These are phyloP conservation scores for Sphenostylis stenocarpa DNA, from an alignment of 306 rosid genomes.

Conservation along the genomic window DNA sequence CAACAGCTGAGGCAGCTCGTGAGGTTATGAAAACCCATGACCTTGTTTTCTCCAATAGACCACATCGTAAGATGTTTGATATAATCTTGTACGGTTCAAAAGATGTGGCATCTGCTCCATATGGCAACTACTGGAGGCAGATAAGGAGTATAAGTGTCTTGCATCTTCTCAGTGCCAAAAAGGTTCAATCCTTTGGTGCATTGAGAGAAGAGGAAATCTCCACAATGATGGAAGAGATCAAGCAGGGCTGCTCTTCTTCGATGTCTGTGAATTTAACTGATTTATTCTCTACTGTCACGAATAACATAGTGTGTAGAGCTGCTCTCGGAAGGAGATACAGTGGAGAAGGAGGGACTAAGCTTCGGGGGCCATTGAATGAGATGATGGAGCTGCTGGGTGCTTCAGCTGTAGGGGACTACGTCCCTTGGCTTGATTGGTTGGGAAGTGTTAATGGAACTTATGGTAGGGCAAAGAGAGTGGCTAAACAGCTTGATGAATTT, in stretches of 20 bases:
- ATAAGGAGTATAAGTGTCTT: not conserved
- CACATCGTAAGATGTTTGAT: slow-evolving; percentile 29
- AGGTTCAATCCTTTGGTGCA: slow-evolving; percentile 14
- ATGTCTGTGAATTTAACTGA: slow-evolving; percentile 22
- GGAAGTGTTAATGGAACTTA: not conserved
- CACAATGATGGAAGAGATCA: slow-evolving; percentile 26
- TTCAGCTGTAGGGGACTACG: not conserved
- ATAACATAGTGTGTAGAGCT: slow-evolving; percentile 11
- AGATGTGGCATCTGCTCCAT: not conserved
- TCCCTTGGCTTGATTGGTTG: slow-evolving; percentile 18
- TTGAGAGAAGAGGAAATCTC: slow-evolving; percentile 29
- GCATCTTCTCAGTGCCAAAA: slow-evolving; percentile 29
- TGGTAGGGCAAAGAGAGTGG: not conserved
- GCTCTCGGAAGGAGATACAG: slow-evolving; percentile 2
- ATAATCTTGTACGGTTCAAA: slow-evolving; percentile 5
- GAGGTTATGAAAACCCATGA: slow-evolving; percentile 18
- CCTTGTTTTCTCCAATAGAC: slow-evolving; percentile 3
- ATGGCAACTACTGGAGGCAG: slow-evolving; percentile 30
- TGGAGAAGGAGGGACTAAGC: not conserved
- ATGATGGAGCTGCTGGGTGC: not conserved
- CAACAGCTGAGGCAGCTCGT: not conserved
- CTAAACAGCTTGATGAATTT: not conserved
- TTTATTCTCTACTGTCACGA: not conserved
- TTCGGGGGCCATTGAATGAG: not conserved
- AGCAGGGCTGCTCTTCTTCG: not conserved